Evolutionary conservation across 306 rosid species (phyloP).

Genomic region (Pterocarpus santalinus): DNA sequence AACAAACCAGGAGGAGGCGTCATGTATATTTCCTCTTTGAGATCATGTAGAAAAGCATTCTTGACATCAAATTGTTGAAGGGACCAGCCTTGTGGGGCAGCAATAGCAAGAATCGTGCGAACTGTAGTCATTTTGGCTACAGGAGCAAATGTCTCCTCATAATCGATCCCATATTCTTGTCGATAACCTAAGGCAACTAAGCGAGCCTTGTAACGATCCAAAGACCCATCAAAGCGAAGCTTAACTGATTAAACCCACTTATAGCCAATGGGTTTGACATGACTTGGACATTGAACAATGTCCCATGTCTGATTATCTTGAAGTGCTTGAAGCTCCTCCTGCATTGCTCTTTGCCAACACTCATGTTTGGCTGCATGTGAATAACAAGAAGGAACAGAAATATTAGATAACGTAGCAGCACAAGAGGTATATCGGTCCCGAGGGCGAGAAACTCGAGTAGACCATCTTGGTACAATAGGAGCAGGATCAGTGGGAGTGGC

Average conservation of each 20-base stretch:
- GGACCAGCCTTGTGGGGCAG: not conserved
- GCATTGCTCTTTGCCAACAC: not conserved
- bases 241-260: not conserved
- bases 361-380: not conserved
- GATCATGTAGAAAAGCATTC: not conserved
- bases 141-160: not conserved
- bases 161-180: constrained; percentile 35
- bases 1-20: not conserved
- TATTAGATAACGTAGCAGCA: not conserved
- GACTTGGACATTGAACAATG: not conserved
- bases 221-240: not conserved
- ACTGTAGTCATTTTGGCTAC: not conserved
- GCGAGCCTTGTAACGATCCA: not conserved
- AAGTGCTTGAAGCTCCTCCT: not conserved
- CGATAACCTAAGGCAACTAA: not conserved
- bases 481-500: not conserved
- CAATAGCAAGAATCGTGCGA: not conserved
- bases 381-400: not conserved
- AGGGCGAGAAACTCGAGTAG: not conserved
- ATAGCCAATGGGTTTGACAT: not conserved
- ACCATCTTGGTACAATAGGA: not conserved
- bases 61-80: not conserved
- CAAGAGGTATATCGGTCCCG: not conserved
- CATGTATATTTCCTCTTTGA: not conserved
- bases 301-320: not conserved